Conservation (phyloP, 1,284 basidiomycete species). For the Trichosporon inkin region DNA sequence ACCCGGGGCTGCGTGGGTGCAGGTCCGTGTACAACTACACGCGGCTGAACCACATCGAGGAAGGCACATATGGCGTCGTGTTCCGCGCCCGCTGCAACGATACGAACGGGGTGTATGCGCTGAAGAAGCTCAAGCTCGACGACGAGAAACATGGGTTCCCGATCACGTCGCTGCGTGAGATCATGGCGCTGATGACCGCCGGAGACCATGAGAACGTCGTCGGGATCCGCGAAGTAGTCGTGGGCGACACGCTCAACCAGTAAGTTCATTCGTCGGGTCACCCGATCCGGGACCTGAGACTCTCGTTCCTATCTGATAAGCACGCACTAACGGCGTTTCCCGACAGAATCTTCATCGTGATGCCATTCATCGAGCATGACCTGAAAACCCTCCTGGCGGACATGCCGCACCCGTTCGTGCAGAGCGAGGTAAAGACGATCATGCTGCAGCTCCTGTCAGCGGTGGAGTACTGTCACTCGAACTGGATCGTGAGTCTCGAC, state of each 20-base stretch:
- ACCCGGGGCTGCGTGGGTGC: slow-evolving; percentile 73
- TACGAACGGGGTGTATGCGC: slow-evolving; percentile 88
- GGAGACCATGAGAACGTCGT: slow-evolving; percentile 88
- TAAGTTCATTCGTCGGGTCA: slow-evolving; percentile 55
- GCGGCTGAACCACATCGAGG: slow-evolving; percentile 95
- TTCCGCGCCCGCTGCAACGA: slow-evolving; percentile 91
- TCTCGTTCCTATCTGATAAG: slow-evolving; percentile 4
- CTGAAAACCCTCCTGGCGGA: slow-evolving; percentile 89
- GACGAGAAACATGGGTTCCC: slow-evolving; percentile 98
- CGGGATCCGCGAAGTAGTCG: slow-evolving; percentile 89
- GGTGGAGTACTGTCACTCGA: slow-evolving; percentile 82
- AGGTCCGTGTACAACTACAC: slow-evolving; percentile 91
- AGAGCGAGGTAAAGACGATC: slow-evolving; percentile 96
- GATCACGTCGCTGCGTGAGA: slow-evolving; percentile 91
- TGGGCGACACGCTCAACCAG: slow-evolving; percentile 99
- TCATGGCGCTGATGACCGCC: slow-evolving; percentile 88
- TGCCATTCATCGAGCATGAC: slow-evolving; percentile 99
- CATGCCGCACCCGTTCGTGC: slow-evolving; percentile 91
- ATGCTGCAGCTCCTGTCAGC: slow-evolving; percentile 92
- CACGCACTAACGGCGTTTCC: not conserved
- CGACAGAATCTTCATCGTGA: slow-evolving; percentile 89
- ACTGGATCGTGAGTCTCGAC: slow-evolving; percentile 68
- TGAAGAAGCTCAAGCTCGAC: slow-evolving; percentile 97
- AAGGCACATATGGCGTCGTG: slow-evolving; percentile 97
- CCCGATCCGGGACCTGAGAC: slow-evolving; percentile 31